Evolutionary conservation across 495 filamentous ascomycete species (phyloP), one percentile per base, ranked within the genome.

Genomic region (Penicillium lividum): DNA sequence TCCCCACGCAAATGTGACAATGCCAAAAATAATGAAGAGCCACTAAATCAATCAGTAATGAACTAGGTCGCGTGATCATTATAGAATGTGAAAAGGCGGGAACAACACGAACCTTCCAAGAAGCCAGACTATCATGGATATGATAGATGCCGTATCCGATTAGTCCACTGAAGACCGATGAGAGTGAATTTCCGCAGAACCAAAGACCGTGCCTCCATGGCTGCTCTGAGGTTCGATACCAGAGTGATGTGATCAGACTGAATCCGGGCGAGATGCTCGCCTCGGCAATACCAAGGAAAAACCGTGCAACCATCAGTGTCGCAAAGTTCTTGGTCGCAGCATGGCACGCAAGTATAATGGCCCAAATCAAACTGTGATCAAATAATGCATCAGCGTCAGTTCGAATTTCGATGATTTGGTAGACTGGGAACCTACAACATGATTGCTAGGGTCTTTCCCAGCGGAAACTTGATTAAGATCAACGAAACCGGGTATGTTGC

Each of bases 171-270:
- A 72, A 52, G 4, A 73, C 59, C 11, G 58, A 18, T 1, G 68
- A 64, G 18, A 71, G 34, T 0, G 62, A 61, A 22, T 66, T 71
- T n/a, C 68, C 62, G 30, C 59, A 63, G 29, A 70, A 84, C 81
- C 81, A 84, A 6, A 78, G 63, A 5, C 79, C 81, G 40, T 80
- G 77, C 18, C 82, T 73, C 1, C 82, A 59, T 13, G 80, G 78
- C 51, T 83, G 82, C 53, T 84, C 79, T 9, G 68, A 66, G 11
- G 76, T 69, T 4, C 74, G 78, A 54, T 82, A 77, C 62, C 66
- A 70, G 30, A 75, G 68, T 3, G 75, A 77, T 11, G 74, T 68
- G 29, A 70, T 56, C 7, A 66, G 25, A 13, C 53, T 64, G n/a
- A 63, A 67, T 0, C 75, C 71, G 40, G 77, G 77, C 25, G 73